A percentile compares a stretch with the other conserved stretches of the same genome.
Conservation (phyloP, 768 basidiomycete species). For the Suillus decipiens region DNA sequence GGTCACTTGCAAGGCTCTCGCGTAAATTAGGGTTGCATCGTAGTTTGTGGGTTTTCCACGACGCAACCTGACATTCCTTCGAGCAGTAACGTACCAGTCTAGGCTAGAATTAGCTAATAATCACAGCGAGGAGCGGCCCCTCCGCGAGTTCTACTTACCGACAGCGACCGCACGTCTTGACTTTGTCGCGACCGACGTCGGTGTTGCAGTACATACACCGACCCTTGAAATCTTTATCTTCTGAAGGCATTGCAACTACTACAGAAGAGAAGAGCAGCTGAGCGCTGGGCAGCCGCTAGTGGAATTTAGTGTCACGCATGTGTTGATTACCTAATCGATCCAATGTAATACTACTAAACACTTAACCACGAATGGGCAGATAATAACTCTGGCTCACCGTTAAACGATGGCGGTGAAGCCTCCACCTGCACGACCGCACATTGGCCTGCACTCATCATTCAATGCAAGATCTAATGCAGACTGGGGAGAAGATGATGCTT, state of each 20-base stretch:
- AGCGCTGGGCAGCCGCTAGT: not conserved
- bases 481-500: constrained; percentile 86
- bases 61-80: constrained; percentile 28
- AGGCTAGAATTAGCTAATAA: constrained; percentile 2
- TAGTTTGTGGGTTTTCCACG: constrained; percentile 31
- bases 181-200: constrained; percentile 25
- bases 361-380: not conserved
- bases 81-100: constrained; percentile 34
- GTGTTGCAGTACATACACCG: constrained; percentile 26
- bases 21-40: constrained; percentile 17
- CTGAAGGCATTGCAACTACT: not conserved
- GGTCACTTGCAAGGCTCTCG: constrained; percentile 17
- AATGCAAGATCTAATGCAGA: constrained; percentile 52
- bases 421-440: constrained; percentile 74
- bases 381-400: constrained; percentile 21
- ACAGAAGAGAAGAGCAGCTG: not conserved
- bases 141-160: constrained; percentile 19
- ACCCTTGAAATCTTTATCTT: constrained; percentile 24
- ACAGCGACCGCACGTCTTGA: constrained; percentile 27
- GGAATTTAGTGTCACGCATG: not conserved
- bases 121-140: not conserved
- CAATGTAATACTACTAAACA: not conserved
- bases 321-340: not conserved
- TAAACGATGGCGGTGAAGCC: constrained; percentile 54
- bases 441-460: constrained; percentile 55